Evolutionary conservation across 768 basidiomycete genomes (phyloP).

Genomic region (Phylloporus rhodoxanthus): DNA sequence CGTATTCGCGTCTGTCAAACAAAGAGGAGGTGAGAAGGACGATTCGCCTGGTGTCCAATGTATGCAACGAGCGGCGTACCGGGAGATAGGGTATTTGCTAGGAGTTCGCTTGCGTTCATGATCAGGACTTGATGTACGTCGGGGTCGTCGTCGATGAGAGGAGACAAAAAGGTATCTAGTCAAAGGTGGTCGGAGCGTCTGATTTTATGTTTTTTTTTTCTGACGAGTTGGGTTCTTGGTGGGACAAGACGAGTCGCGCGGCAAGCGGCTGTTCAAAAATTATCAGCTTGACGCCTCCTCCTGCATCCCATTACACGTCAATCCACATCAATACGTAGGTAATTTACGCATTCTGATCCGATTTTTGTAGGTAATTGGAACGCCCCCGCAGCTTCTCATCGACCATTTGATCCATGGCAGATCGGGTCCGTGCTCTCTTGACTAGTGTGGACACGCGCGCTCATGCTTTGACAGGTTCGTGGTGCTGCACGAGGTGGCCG

Average conservation of each 20-base stretch:
- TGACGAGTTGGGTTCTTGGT: slow-evolving; percentile 21
- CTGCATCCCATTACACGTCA: slow-evolving; percentile 17
- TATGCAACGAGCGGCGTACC: slow-evolving; percentile 47
- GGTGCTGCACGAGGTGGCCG: slow-evolving; percentile 45
- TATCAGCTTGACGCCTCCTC: slow-evolving; percentile 4
- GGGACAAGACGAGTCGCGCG: slow-evolving; percentile 24
- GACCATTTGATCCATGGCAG: slow-evolving; percentile 22
- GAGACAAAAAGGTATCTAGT: slow-evolving; percentile 12
- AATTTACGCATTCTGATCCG: slow-evolving; percentile 1
- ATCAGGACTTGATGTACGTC: slow-evolving; percentile 29
- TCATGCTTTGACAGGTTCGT: slow-evolving; percentile 48
- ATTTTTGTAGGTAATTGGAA: slow-evolving; percentile 14
- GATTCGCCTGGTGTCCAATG: slow-evolving; percentile 33
- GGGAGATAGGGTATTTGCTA: slow-evolving; percentile 87
- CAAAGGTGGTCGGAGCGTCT: slow-evolving; percentile 11
- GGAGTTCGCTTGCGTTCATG: slow-evolving; percentile 89
- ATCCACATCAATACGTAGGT: slow-evolving; percentile 8
- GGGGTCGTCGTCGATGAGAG: slow-evolving; percentile 21
- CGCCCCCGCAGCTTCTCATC: slow-evolving; percentile 6
- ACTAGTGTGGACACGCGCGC: slow-evolving; percentile 1
- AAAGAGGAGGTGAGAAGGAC: slow-evolving; percentile 18
- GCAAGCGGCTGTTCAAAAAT: slow-evolving; percentile 35
- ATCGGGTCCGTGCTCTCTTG: slow-evolving; percentile 23
- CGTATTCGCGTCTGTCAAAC: slow-evolving; percentile 67
- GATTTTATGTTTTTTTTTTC: background rate